Evolutionary conservation across 352 stramenopile species (phyloP).

Genomic region (Thraustochytrium aureum): DNA sequence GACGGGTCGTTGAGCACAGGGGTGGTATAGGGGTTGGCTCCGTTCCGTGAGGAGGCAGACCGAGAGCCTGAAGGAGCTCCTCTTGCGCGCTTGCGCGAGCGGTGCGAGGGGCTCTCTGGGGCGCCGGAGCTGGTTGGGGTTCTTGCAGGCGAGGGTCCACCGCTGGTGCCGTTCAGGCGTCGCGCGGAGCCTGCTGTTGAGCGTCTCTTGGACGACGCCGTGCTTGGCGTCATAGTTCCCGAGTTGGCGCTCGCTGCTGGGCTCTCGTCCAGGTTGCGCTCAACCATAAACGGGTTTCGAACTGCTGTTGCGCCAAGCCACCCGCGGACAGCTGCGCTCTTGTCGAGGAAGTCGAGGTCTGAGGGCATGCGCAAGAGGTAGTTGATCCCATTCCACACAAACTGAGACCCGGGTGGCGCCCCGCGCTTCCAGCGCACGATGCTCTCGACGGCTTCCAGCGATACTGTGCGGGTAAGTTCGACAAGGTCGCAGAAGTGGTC

Average conservation of each 20-base stretch:
- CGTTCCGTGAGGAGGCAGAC: background rate
- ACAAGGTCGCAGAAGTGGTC: constrained; percentile 74
- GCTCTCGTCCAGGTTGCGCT: constrained; percentile 68
- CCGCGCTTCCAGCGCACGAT: constrained; percentile 68
- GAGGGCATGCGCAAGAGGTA: constrained; percentile 84
- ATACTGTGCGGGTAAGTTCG: constrained; percentile 76
- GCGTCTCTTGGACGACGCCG: background rate
- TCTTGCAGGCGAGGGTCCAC: no score
- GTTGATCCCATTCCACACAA: constrained; percentile 84
- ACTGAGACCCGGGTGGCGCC: constrained; percentile 58
- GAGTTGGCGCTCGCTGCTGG: constrained; percentile 38
- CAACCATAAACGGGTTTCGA: constrained; percentile 81
- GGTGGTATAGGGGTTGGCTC: constrained; percentile 70
- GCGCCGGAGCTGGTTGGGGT: no score
- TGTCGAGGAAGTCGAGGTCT: constrained; percentile 82
- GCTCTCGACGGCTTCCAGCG: constrained; percentile 79
- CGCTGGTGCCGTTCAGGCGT: background rate
- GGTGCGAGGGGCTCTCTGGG: no score
- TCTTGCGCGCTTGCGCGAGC: constrained; percentile 63
- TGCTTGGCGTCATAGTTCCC: background rate
- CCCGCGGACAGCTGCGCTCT: constrained; percentile 59
- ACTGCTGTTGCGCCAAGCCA: constrained; percentile 78
- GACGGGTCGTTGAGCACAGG: constrained; percentile 74
- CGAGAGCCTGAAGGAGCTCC: constrained; percentile 24
- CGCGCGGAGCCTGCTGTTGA: background rate